Conservation (phyloP, 495 filamentous ascomycete species). For the Melanomma pulvis-pyrius region DNA sequence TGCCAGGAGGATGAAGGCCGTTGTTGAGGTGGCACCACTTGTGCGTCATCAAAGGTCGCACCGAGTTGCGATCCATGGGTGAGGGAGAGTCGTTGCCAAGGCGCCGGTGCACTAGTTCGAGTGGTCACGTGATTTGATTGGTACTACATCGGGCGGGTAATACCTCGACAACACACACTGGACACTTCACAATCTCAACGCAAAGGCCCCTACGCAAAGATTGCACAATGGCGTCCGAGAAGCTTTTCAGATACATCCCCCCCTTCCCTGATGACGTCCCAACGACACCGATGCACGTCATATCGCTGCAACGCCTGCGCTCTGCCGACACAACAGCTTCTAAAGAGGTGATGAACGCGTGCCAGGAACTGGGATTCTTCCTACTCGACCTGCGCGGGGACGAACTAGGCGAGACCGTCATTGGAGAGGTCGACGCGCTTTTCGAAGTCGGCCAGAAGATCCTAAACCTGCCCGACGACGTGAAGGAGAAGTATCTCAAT, state of each 20-base stretch:
- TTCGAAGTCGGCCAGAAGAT: conserved; percentile 9
- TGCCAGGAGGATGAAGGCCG: no score
- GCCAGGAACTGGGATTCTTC: conserved; percentile 24
- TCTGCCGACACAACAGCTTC: background rate
- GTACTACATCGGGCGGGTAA: no score
- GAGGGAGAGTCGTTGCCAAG: no score
- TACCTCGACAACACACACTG: no score
- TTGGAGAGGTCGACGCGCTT: conserved; percentile 15
- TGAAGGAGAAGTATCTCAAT: conserved; percentile 12
- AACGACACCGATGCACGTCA: background rate
- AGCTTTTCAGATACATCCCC: conserved; percentile 15
- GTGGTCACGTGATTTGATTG: no score
- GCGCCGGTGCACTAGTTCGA: no score
- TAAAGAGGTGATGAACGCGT: conserved; percentile 12
- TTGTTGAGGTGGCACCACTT: no score
- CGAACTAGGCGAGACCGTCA: conserved; percentile 1
- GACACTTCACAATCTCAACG: no score
- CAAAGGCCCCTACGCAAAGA: background rate
- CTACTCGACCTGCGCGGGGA: conserved; percentile 19
- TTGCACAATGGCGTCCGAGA: conserved; percentile 18
- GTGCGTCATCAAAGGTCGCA: no score
- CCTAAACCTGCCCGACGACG: conserved; percentile 11
- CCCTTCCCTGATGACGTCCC: conserved; percentile 18
- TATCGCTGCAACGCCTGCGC: background rate
- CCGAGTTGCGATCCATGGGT: no score